A percentile compares a stretch with the other conserved stretches of the same genome.
Conservation (phyloP, 306 rosid species). For the Prunus persica region Prunus_persica_NCBIv2 NC_034014.1:20084001-20084500, state of each 20-base stretch:
- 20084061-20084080: conserved; percentile 11
- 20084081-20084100: conserved; percentile 19
- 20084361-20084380: not conserved
- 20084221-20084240: not conserved
- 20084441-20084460: too few relatives aligned
- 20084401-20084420: too few relatives aligned
- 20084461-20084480: too few relatives aligned
- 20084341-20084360: not conserved
- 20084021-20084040: conserved; percentile 7
- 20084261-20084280: not conserved
- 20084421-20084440: too few relatives aligned
- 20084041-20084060: conserved; percentile 17
- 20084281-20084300: not conserved
- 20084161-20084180: not conserved
- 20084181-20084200: not conserved
- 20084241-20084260: not conserved
- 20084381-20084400: too few relatives aligned
- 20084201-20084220: not conserved
- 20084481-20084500: too few relatives aligned
- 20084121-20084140: too few relatives aligned
- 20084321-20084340: not conserved
- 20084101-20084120: not conserved
- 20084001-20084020: conserved; percentile 10
- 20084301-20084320: not conserved
- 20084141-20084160: not conserved